phyloP scores from a whole-genome alignment of 2,329 filamentous ascomycete species.

The Fusarium euwallaceae region DNA sequence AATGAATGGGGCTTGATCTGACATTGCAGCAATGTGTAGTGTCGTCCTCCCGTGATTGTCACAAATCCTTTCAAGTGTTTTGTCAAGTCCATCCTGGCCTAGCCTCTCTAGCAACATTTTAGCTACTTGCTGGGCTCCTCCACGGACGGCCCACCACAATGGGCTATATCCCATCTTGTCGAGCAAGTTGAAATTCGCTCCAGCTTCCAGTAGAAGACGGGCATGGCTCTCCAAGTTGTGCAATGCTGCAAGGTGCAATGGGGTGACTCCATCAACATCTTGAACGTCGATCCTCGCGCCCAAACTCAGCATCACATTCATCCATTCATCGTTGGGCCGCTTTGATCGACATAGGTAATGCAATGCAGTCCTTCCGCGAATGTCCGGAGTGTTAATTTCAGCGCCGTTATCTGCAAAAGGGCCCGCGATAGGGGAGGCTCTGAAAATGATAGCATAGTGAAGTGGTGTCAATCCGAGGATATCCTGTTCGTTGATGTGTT shows the following conservation, averaged over 20 bases:
- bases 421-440: too few relatives aligned
- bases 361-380: not conserved
- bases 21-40: not conserved
- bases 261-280: not conserved
- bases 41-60: not conserved
- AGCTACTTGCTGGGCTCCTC: not conserved
- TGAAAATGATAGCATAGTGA: not conserved
- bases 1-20: not conserved
- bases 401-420: not conserved
- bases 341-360: not conserved
- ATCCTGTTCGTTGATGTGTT: not conserved
- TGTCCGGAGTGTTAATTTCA: not conserved
- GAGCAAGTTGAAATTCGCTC: not conserved
- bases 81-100: not conserved
- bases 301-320: not conserved
- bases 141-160: not conserved
- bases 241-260: not conserved
- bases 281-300: not conserved
- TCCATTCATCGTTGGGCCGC: not conserved
- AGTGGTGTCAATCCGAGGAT: not conserved
- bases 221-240: not conserved
- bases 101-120: not conserved
- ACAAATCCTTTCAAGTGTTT: not conserved
- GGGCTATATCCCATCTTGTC: not conserved
- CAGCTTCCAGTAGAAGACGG: not conserved